A percentile compares a stretch with the other conserved stretches of the same genome.
phyloP scores from a whole-genome alignment of 2,329 filamentous ascomycete species.

The Penicillium sp. region DNA sequence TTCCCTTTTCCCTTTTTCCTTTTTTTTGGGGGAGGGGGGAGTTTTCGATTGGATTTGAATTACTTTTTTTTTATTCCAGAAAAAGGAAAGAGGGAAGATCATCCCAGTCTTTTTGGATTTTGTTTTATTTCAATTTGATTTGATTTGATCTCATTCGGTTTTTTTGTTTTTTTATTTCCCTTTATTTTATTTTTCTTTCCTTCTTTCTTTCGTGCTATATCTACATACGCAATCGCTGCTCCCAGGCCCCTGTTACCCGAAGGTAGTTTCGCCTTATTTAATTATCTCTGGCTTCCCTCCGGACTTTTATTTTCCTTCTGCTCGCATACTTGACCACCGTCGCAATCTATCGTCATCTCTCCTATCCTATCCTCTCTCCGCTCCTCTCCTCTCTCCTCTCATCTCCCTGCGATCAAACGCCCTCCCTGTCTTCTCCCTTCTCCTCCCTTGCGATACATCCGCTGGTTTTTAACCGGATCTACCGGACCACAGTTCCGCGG shows the following conservation, averaged over 20 bases:
- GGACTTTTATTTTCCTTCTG: slow-evolving; percentile 11
- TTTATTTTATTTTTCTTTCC: slow-evolving; percentile 2
- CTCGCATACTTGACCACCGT: slow-evolving; percentile 2
- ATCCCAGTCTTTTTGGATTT: slow-evolving; percentile 1
- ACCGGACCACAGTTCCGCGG: slow-evolving; percentile 30
- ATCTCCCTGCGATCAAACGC: slow-evolving; percentile 8
- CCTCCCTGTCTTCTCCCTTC: slow-evolving; percentile 35
- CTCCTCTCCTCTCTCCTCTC: neutral
- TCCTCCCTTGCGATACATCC: slow-evolving; percentile 37
- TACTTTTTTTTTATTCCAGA: slow-evolving; percentile 18
- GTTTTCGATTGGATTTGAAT: neutral
- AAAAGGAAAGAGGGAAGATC: slow-evolving; percentile 18
- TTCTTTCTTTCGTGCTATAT: slow-evolving; percentile 14
- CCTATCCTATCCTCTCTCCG: neutral
- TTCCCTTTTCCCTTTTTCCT: slow-evolving; percentile 12
- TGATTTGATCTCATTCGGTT: too few species aligned
- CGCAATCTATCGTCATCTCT: neutral
- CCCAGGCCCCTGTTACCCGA: slow-evolving; percentile 23
- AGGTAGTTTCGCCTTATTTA: slow-evolving; percentile 23
- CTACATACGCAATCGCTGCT: slow-evolving; percentile 40
- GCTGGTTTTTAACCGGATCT: slow-evolving; percentile 34
- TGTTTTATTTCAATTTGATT: neutral
- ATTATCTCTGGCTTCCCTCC: slow-evolving; percentile 17
- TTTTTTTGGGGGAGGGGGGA: too few species aligned
- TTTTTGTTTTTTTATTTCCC: slow-evolving; percentile 2